These are phyloP conservation scores for Daldinia grandis DNA, from an alignment of 495 filamentous ascomycete species.

Conservation along the genomic window DNA sequence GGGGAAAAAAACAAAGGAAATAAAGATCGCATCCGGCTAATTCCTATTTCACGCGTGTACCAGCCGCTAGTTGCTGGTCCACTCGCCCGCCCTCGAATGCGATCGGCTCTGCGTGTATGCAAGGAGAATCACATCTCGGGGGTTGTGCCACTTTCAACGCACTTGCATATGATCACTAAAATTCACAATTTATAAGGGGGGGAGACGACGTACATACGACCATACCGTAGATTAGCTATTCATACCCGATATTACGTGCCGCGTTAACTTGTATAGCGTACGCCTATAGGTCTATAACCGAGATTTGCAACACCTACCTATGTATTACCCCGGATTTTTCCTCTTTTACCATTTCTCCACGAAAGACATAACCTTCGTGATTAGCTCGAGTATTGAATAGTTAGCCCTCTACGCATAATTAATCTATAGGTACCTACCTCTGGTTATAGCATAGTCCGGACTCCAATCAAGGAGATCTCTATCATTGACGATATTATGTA, in stretches of 20 bases:
- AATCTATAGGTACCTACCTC: too few species aligned
- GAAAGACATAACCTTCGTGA: background rate
- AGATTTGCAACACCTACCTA: constrained; percentile 10
- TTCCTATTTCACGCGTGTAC: constrained; percentile 10
- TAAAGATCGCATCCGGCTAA: constrained; percentile 16
- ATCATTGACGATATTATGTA: background rate
- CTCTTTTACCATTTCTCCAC: background rate
- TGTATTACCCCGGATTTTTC: background rate
- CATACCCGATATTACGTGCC: constrained; percentile 32
- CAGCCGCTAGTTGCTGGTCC: constrained; percentile 6
- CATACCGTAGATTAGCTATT: constrained; percentile 4
- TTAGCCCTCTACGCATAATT: background rate
- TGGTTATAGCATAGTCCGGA: too few species aligned
- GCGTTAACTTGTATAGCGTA: constrained; percentile 7
- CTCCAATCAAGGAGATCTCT: constrained; percentile 8
- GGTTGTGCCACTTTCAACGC: constrained; percentile 39
- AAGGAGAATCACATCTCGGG: constrained; percentile 40
- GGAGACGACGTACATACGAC: background rate
- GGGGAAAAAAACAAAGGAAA: background rate
- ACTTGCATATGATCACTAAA: constrained; percentile 22
- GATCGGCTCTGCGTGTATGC: constrained; percentile 31
- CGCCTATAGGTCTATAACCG: constrained; percentile 1
- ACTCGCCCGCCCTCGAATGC: constrained; percentile 15
- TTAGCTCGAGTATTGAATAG: background rate
- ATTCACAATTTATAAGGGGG: constrained; percentile 1